Percentiles rank a stretch among this genome's conserved stretches.
Conservation (phyloP, 495 filamentous ascomycete species). For the Oidiodendron maius region DNA sequence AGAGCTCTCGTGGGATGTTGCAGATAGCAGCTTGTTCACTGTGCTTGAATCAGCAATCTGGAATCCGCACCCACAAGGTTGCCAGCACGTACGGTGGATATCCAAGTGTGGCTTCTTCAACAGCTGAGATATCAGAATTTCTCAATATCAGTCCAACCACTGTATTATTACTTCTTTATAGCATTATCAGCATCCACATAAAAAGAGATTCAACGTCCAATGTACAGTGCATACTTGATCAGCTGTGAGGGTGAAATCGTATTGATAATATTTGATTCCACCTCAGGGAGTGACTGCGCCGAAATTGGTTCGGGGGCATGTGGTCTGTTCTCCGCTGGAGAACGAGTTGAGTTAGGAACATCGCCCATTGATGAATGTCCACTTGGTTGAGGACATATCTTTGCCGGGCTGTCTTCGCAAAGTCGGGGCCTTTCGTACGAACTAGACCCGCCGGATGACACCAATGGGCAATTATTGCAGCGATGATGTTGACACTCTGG, state of each 20-base stretch:
- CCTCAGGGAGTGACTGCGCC: neutral
- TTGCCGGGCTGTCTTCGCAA: neutral
- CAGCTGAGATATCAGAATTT: neutral
- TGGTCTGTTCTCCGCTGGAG: too few species aligned
- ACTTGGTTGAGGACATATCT: neutral
- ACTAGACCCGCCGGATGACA: neutral
- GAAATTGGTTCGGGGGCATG: neutral
- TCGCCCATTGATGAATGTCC: too few species aligned
- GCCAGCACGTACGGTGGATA: neutral
- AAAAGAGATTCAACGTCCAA: too few species aligned
- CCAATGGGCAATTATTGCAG: neutral
- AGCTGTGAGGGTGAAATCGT: neutral
- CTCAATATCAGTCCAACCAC: neutral
- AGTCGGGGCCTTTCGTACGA: neutral
- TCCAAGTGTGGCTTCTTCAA: neutral
- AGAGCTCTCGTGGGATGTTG: neutral
- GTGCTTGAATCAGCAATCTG: neutral
- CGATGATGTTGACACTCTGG: conserved; percentile 4
- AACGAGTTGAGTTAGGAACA: too few species aligned
- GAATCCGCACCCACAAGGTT: neutral
- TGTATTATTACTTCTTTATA: neutral
- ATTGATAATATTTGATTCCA: neutral
- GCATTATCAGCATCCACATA: neutral
- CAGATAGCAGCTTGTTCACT: neutral
- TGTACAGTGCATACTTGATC: neutral